Evolutionary conservation across 352 stramenopile species (phyloP), one percentile per base, ranked within the genome.

Genomic region (Pythium apleroticum): DNA sequence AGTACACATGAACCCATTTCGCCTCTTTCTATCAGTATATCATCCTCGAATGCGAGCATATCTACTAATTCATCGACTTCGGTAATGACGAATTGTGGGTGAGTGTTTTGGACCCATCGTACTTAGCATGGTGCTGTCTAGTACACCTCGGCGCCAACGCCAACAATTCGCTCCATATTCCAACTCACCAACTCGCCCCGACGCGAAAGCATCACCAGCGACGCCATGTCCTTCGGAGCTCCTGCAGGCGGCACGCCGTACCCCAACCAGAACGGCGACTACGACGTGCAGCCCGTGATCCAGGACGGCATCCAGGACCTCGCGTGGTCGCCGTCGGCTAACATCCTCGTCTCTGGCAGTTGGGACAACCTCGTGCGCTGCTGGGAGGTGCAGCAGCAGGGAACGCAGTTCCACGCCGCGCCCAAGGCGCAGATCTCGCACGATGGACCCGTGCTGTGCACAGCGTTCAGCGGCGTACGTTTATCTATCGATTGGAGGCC

Each of bases 381-480:
- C 71, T 94, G 86, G 86, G 83, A 94, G 63, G 81, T 94, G 37
- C 81, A 94, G 68, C 77, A 90, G 66, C 71, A 86, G 65, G 76
- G 74, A 37, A 76, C 69, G 31, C 77, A 90, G 69, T 88, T 94
- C 69, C 85, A 92, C 57, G 81, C 83, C 19, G 77, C 86, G 33
- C 77, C 84, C 45, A 89, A 93, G 72, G 88, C 88, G 24, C 78
- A 91, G 68, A 97, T 91, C 79, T 88, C 78, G 50, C 86, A 97
- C 75, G 85, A 96, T n/a, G 86, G 78, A 1, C 93, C 95, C 0
- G 95, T 98, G 27, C 81, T 99, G 2, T 94, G 93, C 68, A 96
- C 89, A 37, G 88, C 85, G 33, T 98, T 98, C 58, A 97, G 88
- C 11, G 73, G 81, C 43, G 85, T 93, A 57, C 63, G 82, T 71